These are phyloP conservation scores for Arthroderma sp. DNA, from an alignment of 2,329 filamentous ascomycete genomes.

Conservation along the genomic window DNA sequence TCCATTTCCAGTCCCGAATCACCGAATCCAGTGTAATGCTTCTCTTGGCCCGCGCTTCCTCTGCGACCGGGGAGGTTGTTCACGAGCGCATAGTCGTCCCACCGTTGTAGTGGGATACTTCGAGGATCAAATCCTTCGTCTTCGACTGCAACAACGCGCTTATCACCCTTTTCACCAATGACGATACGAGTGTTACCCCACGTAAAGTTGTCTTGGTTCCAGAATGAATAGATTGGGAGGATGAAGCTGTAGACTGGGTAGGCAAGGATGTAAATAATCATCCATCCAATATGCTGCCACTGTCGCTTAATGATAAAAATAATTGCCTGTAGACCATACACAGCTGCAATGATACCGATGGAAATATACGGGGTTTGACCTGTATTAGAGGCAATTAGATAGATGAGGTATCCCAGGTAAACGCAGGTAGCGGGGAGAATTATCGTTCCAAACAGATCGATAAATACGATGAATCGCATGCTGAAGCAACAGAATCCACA, in stretches of 20 bases:
- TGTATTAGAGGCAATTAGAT: slow-evolving; percentile 52
- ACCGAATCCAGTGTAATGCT: slow-evolving; percentile 48
- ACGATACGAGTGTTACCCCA: slow-evolving; percentile 99
- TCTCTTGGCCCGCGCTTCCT: slow-evolving; percentile 49
- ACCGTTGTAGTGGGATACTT: slow-evolving; percentile 84
- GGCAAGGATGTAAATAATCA: slow-evolving; percentile 96
- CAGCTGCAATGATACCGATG: slow-evolving; percentile 73
- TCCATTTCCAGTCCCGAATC: slow-evolving; percentile 84
- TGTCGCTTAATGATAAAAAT: slow-evolving; percentile 95
- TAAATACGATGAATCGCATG: slow-evolving; percentile 92
- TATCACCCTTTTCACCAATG: slow-evolving; percentile 81
- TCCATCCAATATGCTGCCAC: slow-evolving; percentile 98
- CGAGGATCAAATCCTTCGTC: slow-evolving; percentile 82
- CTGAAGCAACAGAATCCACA: slow-evolving; percentile 98
- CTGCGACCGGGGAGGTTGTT: slow-evolving; percentile 89
- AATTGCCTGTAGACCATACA: slow-evolving; percentile 89
- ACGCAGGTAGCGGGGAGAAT: slow-evolving; percentile 79
- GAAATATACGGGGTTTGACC: slow-evolving; percentile 79
- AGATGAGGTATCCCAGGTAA: slow-evolving; percentile 81
- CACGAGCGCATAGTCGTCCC: slow-evolving; percentile 83
- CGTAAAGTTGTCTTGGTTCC: slow-evolving; percentile 97
- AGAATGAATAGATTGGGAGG: slow-evolving; percentile 94
- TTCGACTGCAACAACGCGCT: slow-evolving; percentile 72
- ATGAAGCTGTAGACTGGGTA: slow-evolving; percentile 88
- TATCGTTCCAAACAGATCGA: slow-evolving; percentile 85